Percentiles rank a stretch among this genome's conserved stretches.
phyloP scores from a whole-genome alignment of 768 basidiomycete species.

The Lactifluus subvellereus region DNA sequence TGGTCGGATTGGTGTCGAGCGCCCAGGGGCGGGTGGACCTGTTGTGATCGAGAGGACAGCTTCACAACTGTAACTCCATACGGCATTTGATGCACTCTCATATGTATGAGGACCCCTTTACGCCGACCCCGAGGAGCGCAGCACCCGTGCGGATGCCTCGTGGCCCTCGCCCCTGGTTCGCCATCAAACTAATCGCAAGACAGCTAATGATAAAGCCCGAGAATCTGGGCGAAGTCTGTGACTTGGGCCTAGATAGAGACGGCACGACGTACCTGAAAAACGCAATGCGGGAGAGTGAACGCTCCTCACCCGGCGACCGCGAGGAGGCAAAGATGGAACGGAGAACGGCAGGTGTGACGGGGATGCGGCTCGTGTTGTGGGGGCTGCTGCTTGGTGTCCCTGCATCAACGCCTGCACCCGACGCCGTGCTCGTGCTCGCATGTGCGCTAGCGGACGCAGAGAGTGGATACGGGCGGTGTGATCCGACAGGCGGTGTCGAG shows the following conservation, averaged over 20 bases:
- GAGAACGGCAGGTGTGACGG: constrained; percentile 76
- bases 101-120: background rate
- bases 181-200: constrained; percentile 69
- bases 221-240: constrained; percentile 44
- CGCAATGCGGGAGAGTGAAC: constrained; percentile 76
- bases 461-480: constrained; percentile 20
- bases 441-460: constrained; percentile 12
- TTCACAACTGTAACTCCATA: background rate
- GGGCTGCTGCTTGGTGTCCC: constrained; percentile 35
- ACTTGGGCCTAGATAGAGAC: background rate
- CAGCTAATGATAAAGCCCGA: constrained; percentile 80
- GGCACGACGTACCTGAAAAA: constrained; percentile 63
- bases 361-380: constrained; percentile 56
- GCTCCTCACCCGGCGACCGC: constrained; percentile 72
- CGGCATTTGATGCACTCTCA: background rate
- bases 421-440: background rate
- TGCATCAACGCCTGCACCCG: constrained; percentile 24
- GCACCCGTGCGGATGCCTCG: constrained; percentile 55
- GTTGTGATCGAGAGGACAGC: constrained; percentile 17
- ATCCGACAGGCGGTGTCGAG: background rate
- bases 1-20: constrained; percentile 32
- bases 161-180: constrained; percentile 49
- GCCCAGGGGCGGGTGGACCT: constrained; percentile 29
- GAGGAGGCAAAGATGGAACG: constrained; percentile 85
- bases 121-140: constrained; percentile 62